Percentiles rank a stretch among this genome's conserved stretches.
Conservation (phyloP, 495 filamentous ascomycete genomes). For the Aspergillus indologenus region DNA sequence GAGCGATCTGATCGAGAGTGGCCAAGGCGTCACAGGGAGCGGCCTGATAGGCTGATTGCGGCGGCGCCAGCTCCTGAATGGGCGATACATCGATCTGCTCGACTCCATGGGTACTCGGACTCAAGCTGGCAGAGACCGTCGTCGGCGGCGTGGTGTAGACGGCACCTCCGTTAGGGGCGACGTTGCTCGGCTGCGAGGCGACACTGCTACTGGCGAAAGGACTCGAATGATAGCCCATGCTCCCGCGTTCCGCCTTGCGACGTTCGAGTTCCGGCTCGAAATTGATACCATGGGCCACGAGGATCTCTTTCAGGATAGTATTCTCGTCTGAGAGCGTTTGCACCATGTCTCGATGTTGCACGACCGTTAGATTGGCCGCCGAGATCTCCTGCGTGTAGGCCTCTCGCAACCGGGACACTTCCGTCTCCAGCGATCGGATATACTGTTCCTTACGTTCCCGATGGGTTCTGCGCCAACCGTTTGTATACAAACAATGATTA, state of each 20-base stretch:
- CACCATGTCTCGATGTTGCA: constrained; percentile 44
- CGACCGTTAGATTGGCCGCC: constrained; percentile 34
- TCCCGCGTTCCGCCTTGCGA: constrained; percentile 35
- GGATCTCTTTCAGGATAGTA: constrained; percentile 67
- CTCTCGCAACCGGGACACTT: constrained; percentile 68
- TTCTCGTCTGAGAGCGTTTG: constrained; percentile 58
- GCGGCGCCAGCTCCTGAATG: constrained; percentile 29
- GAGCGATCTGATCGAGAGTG: constrained; percentile 31
- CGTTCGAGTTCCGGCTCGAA: constrained; percentile 44
- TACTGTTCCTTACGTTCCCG: constrained; percentile 96
- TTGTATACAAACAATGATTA: background rate
- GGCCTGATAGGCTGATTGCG: constrained; percentile 31
- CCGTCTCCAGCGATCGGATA: constrained; percentile 87
- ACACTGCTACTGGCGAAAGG: constrained; percentile 36
- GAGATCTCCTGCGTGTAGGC: constrained; percentile 42
- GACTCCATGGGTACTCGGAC: constrained; percentile 32
- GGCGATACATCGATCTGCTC: constrained; percentile 37
- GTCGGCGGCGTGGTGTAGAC: constrained; percentile 39
- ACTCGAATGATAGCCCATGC: constrained; percentile 27
- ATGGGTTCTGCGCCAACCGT: constrained; percentile 62
- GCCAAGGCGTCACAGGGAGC: constrained; percentile 31
- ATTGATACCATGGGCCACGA: constrained; percentile 69
- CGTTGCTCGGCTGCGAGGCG: constrained; percentile 30
- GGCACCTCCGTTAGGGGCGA: constrained; percentile 26
- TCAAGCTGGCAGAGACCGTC: constrained; percentile 34